Conservation (phyloP, 768 basidiomycete species). For the Suillus cothurnatus region DNA sequence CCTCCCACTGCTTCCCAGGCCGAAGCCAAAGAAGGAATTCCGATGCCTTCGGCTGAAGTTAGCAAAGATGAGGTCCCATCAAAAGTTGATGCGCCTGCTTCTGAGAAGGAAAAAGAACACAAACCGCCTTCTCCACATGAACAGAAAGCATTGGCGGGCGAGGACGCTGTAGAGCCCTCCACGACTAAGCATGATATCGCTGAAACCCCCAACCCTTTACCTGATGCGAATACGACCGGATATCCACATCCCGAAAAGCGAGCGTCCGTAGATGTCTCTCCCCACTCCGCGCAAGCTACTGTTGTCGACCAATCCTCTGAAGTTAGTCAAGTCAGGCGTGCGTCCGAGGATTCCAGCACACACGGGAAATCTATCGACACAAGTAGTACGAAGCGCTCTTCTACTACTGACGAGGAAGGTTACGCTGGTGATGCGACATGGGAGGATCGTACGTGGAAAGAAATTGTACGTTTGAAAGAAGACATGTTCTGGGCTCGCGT, state of each 20-base stretch:
- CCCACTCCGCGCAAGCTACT: background rate
- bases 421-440: constrained; percentile 73
- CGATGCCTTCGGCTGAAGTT: background rate
- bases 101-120: constrained; percentile 11
- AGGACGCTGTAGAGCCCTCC: background rate
- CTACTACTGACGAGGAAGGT: constrained; percentile 34
- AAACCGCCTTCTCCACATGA: background rate
- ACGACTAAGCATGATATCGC: background rate
- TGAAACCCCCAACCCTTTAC: background rate
- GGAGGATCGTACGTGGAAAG: constrained; percentile 88
- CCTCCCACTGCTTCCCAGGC: constrained; percentile 23
- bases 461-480: constrained; percentile 70
- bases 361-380: constrained; percentile 22
- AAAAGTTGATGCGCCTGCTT: background rate
- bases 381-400: constrained; percentile 26
- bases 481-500: constrained; percentile 88
- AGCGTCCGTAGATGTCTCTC: background rate
- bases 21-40: background rate
- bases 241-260: background rate
- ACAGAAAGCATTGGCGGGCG: background rate
- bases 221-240: background rate
- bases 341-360: constrained; percentile 9
- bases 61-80: background rate
- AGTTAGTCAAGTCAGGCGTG: background rate
- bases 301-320: background rate